These are phyloP conservation scores for Aspergillus chevalieri DNA, from an alignment of 2,329 filamentous ascomycete species.

Conservation along the genomic window DNA sequence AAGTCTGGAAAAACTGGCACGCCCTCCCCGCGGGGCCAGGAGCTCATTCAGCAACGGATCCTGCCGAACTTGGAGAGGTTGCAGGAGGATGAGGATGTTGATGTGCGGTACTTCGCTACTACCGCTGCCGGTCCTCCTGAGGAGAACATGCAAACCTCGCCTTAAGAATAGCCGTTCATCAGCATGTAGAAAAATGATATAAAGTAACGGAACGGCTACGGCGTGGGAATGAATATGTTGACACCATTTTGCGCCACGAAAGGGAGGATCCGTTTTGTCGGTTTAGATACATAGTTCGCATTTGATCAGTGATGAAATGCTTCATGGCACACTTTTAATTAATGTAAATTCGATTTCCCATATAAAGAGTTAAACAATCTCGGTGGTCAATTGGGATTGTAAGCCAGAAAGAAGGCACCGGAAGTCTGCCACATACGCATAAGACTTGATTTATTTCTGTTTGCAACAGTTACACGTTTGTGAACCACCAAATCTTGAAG, in stretches of 20 bases:
- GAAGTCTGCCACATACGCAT: too few species aligned
- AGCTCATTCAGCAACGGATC: constrained; percentile 79
- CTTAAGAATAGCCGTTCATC: constrained; percentile 20
- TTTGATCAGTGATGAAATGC: constrained; percentile 28
- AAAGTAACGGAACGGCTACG: constrained; percentile 7
- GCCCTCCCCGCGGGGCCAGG: constrained; percentile 65
- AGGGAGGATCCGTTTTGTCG: constrained; percentile 22
- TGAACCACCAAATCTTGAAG: too few species aligned
- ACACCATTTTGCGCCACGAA: constrained; percentile 1
- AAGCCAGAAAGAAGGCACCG: too few species aligned
- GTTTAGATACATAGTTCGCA: constrained; percentile 34
- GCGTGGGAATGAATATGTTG: constrained; percentile 14
- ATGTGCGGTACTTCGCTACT: constrained; percentile 95
- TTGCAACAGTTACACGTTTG: too few species aligned
- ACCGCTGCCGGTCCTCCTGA: constrained; percentile 62
- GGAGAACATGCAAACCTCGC: constrained; percentile 52
- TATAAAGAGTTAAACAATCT: not conserved
- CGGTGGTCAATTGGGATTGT: too few species aligned
- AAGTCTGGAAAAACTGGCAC: constrained; percentile 57
- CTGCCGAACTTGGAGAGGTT: constrained; percentile 89
- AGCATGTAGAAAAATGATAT: constrained; percentile 6
- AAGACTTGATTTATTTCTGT: too few species aligned
- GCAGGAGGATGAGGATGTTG: constrained; percentile 94
- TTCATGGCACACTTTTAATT: constrained; percentile 29
- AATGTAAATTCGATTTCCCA: not conserved